phyloP scores from a whole-genome alignment of 2,329 filamentous ascomycete species.

The Clonostachys rhizophaga region DNA sequence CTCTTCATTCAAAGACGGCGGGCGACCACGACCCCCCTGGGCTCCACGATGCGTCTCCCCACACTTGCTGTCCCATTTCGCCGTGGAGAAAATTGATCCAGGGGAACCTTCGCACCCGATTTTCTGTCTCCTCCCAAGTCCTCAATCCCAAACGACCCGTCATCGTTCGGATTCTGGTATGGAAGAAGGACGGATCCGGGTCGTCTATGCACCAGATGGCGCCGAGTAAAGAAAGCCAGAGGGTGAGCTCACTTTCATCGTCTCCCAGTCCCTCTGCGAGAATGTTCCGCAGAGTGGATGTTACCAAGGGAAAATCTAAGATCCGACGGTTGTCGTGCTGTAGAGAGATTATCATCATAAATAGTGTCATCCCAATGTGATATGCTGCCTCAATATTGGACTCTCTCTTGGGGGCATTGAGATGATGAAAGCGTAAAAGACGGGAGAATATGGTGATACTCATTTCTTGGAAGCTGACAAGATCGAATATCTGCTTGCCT shows the following conservation, averaged over 20 bases:
- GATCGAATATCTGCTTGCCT: not conserved
- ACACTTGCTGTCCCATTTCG: not conserved
- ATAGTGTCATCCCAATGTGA: not conserved
- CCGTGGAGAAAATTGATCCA: not conserved
- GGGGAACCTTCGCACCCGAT: not conserved
- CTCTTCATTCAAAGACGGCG: no score
- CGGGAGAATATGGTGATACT: not conserved
- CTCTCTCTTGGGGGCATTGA: no score
- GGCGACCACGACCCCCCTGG: no score
- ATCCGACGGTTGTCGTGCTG: not conserved
- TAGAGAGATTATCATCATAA: conserved; percentile 1
- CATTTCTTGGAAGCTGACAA: not conserved
- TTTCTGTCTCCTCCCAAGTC: not conserved
- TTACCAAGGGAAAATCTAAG: not conserved
- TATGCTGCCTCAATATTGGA: not conserved
- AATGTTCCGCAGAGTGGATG: not conserved
- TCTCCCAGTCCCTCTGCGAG: not conserved
- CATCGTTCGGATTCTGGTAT: not conserved
- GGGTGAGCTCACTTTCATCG: not conserved
- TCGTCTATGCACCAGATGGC: conserved; percentile 1
- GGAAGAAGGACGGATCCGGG: conserved; percentile 4
- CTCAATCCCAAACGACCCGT: not conserved
- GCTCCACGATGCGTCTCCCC: not conserved
- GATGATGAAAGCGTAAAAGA: not conserved
- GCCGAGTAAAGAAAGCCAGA: conserved; percentile 1